Evolutionary conservation across 1,139 yeast species (phyloP).

Genomic region (Debaryomyces singareniensis): DNA sequence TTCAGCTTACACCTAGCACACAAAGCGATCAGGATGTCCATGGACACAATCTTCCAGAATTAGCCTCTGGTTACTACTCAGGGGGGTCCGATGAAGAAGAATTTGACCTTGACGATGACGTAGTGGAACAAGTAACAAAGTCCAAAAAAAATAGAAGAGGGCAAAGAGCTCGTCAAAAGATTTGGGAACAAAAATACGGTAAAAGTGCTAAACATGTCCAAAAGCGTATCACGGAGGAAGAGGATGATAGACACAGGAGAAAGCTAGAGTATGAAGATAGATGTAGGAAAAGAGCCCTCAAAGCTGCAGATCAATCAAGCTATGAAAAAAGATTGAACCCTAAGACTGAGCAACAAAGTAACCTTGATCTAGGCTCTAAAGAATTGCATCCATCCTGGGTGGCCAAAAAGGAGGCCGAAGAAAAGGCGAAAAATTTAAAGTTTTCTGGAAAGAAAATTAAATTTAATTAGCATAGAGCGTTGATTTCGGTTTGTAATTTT

Average conservation of each 20-base stretch:
- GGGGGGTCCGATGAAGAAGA: conserved; percentile 66
- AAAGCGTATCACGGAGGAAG: conserved; percentile 49
- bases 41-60: conserved; percentile 50
- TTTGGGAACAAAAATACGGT: conserved; percentile 92
- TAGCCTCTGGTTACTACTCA: conserved; percentile 74
- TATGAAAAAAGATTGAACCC: neutral
- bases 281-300: conserved; percentile 56
- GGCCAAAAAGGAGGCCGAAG: conserved; percentile 72
- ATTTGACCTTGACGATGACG: conserved; percentile 53
- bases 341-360: conserved; percentile 14
- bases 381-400: conserved; percentile 92
- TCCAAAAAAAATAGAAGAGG: conserved; percentile 87
- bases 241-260: conserved; percentile 51
- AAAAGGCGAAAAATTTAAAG: conserved; percentile 55
- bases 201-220: conserved; percentile 74
- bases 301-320: conserved; percentile 27
- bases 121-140: conserved; percentile 44
- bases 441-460: conserved; percentile 81
- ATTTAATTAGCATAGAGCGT: conserved; percentile 37
- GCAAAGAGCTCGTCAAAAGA: conserved; percentile 92
- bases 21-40: neutral
- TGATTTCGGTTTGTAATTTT: conserved; percentile 2
- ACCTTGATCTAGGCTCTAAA: conserved; percentile 4
- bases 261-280: conserved; percentile 70
- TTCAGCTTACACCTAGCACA: neutral